phyloP scores from a whole-genome alignment of 495 filamentous ascomycete species.

The Physcia stellaris region DNA sequence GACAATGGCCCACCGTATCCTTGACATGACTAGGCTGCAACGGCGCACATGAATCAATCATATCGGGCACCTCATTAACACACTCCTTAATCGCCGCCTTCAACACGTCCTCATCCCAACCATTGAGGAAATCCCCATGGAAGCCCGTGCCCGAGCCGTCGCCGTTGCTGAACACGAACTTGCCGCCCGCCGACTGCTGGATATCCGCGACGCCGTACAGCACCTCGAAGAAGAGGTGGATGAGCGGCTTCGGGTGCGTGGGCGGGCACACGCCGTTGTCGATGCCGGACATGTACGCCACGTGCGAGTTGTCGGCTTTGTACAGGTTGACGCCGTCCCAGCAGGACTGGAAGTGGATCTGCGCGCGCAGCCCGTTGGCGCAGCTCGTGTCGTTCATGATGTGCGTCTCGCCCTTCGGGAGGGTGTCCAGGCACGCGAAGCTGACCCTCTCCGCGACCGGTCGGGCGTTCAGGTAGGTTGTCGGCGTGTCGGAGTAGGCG shows the following conservation, averaged over 20 bases:
- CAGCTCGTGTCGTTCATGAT: slow-evolving; percentile 15
- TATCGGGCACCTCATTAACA: slow-evolving; percentile 12
- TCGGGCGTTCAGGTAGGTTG: slow-evolving; percentile 15
- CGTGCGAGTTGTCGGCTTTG: slow-evolving; percentile 25
- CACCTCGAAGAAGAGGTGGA: slow-evolving; percentile 30
- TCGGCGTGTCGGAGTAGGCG: slow-evolving; percentile 20
- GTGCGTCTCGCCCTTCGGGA: slow-evolving; percentile 6
- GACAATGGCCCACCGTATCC: slow-evolving; percentile 6
- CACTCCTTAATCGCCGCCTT: slow-evolving; percentile 22
- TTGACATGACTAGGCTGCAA: slow-evolving; percentile 16
- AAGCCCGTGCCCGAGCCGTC: slow-evolving; percentile 30
- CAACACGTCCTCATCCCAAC: slow-evolving; percentile 27
- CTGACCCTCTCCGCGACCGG: slow-evolving; percentile 25
- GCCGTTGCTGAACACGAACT: slow-evolving; percentile 20
- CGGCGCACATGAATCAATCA: slow-evolving; percentile 18
- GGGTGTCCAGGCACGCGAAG: slow-evolving; percentile 21
- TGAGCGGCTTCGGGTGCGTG: slow-evolving; percentile 24
- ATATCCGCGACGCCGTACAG: slow-evolving; percentile 17
- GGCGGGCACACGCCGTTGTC: slow-evolving; percentile 27
- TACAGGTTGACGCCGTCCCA: slow-evolving; percentile 20
- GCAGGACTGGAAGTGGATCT: slow-evolving; percentile 33
- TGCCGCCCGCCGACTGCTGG: slow-evolving; percentile 10
- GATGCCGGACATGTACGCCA: slow-evolving; percentile 23
- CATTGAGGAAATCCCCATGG: slow-evolving; percentile 36
- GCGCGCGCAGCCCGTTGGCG: slow-evolving; percentile 23